Evolutionary conservation across 306 rosid species (phyloP).

Genomic region (Parietaria judaica): DNA sequence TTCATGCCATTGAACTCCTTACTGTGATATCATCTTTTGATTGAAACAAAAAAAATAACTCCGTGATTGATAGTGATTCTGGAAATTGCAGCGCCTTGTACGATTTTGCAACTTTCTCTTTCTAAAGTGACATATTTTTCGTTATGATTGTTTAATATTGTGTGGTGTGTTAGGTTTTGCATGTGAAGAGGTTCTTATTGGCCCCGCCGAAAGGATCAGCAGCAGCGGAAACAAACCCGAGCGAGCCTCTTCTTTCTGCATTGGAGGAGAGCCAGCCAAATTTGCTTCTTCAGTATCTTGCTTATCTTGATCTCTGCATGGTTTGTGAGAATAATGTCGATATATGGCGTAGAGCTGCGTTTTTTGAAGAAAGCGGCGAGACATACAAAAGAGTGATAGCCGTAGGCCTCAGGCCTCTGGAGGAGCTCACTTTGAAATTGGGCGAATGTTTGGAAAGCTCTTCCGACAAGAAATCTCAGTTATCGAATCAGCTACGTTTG

Average conservation of each 20-base stretch:
- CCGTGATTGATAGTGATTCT: background rate
- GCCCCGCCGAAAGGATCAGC: constrained; percentile 99
- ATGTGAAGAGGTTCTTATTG: constrained; percentile 70
- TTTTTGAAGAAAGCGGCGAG: constrained; percentile 92
- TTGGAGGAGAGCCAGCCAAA: constrained; percentile 74
- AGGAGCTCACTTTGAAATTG: constrained; percentile 56
- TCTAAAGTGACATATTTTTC: background rate
- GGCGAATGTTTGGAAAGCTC: constrained; percentile 57
- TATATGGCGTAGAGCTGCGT: constrained; percentile 90
- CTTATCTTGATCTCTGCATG: constrained; percentile 92
- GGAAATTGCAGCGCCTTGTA: background rate
- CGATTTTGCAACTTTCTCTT: background rate
- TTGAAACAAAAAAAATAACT: background rate
- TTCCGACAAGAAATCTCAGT: constrained; percentile 39
- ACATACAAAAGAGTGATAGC: constrained; percentile 75
- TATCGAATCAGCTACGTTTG: constrained; percentile 59
- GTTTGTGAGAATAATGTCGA: constrained; percentile 92
- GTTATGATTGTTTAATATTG: constrained; percentile 19
- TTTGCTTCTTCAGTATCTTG: constrained; percentile 84
- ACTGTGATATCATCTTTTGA: background rate
- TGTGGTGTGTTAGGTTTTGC: constrained; percentile 54
- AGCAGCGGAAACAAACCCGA: constrained; percentile 96
- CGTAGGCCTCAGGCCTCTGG: constrained; percentile 79
- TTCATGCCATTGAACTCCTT: constrained; percentile 5
- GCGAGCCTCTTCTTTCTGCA: constrained; percentile 82